Base-by-base conservation (phyloP, 306 rosid genomes). In the Trifolium fragiferum region DNA sequence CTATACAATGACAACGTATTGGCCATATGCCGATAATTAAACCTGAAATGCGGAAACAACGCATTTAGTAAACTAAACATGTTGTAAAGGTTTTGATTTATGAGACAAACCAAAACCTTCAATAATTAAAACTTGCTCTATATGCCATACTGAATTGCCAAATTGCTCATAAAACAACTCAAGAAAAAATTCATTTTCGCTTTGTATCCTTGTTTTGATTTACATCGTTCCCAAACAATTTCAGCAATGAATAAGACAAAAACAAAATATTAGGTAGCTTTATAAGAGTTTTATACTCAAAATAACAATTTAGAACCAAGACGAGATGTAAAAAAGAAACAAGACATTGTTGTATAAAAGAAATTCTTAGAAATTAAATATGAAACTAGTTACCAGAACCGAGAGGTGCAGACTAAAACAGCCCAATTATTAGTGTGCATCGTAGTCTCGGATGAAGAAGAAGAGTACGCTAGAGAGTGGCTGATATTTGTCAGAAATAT, bases 21-120 rank as follows among this genome's bases (percentile, higher is more conserved):
- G 70, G 99, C 99, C 99, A 94, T 94, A 69, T 94, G 99, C 67
- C 99, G 82, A 70, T 94, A 94, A 64, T 94, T 92, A 83, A 94
- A 94, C 99, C 99, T 94, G 89, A 64, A 79, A 11, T 71, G 78
- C 20, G 76, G 75, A 74, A 74, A 20, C 74, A 57, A 1, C 58
- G 41, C 35, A 35, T n/a, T 72, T 68, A 68, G 51, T 72, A 69
- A 50, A 49, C 72, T 15, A 57, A 58, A 10, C 73, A 54, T 33
- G 25, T 55, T 16, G 46, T 23, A 62, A 54, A 54, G 30, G n/a
- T 11, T 57, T 57, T 11, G 35, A 13, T 23, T 13, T 5, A 30
- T 30, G n/a, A 12, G 16, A 1, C 63, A 57, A 78, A 78, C 55
- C 10, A 47, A 20, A 46, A 38, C 33, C 53, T 30, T 49, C 33